Evolutionary conservation across 176 grass and related monocot species (phyloP).

Genomic region (Triticum aestivum): DNA sequence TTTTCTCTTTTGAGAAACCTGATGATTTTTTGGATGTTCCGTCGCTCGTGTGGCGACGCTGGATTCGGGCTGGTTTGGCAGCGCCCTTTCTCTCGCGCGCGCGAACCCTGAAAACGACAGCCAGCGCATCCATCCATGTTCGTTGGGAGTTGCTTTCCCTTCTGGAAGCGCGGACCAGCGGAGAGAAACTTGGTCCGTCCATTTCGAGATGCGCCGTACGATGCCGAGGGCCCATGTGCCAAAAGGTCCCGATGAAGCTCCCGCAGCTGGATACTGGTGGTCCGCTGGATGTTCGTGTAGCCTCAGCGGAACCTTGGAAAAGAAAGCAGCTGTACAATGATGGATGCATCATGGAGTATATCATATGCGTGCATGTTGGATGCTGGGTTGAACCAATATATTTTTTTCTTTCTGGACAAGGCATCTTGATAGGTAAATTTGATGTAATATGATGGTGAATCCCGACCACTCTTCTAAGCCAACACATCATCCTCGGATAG

Average conservation of each 20-base stretch:
- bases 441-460: not conserved
- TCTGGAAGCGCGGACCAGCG: conserved; percentile 22
- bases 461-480: not conserved
- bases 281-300: not conserved
- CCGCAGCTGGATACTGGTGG: not conserved
- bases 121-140: conserved; percentile 13
- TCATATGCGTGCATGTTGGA: conserved; percentile 7
- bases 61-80: conserved; percentile 27
- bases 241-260: not conserved
- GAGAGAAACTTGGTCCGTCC: not conserved
- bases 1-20: too few species aligned
- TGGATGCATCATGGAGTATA: not conserved
- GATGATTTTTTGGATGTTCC: too few species aligned
- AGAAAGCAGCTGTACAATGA: not conserved
- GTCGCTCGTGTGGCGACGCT: conserved; percentile 11
- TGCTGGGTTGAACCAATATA: conserved; percentile 1
- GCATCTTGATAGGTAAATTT: not conserved
- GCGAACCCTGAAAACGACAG: conserved; percentile 18
- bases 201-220: conserved; percentile 33
- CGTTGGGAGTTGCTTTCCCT: conserved; percentile 22
- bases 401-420: not conserved
- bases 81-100: conserved; percentile 3
- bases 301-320: conserved; percentile 1
- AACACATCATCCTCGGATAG: not conserved
- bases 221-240: not conserved